Evolutionary conservation across 2,329 filamentous ascomycete species (phyloP), one percentile per base, ranked within the genome.

Genomic region (Leptosphaerulina australis): DNA sequence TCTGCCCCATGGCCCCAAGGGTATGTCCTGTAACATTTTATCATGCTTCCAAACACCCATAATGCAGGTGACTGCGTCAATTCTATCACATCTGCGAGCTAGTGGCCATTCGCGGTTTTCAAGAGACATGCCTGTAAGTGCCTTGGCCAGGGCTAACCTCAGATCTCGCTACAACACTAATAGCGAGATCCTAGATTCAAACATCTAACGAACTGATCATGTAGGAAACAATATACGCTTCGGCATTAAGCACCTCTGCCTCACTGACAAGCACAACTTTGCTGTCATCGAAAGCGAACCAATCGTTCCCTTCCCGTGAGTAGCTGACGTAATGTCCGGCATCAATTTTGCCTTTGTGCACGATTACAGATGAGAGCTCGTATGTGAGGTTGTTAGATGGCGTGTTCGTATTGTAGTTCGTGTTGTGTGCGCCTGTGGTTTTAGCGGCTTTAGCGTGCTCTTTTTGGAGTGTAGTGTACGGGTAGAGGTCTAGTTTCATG

Each of bases 251-350:
- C 3, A 97, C 93, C 52, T 97, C 90, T 4, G 88, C 88, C 68
- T 94, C 88, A 36, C 84, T 85, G 2, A 90, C 93, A 47, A 92
- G 69, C 54, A 92, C 90, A 18, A 97, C 93, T 70, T 91, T 91
- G 70, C 94, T 92, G 69, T 97, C 93, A 67, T 97, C 95, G 74
- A 97, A 97, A 46, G 90, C 85, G 72, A 96, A 96, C 93, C 93
- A 97, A 82, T 96, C 68, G 46, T 90, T 88, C 4, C 87, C 88
- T 51, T 93, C 88, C 36, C 90, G 80, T 52, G 89, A 91, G 71
- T 95, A 97, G n/a, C 88, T 90, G 48, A 92, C 86, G 67, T 96
- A 97, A 69, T 97, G 91, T 12, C 92, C 93, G 1, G 90, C 91
- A 64, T 97, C 91, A 49, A 97, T 88, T 72, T 93, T 91, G 41